A percentile compares a stretch with the other conserved stretches of the same genome.
These are phyloP conservation scores for Stagonosporopsis cucurbitacearum DNA, from an alignment of 2,329 filamentous ascomycete species.

Conservation along the genomic window DNA sequence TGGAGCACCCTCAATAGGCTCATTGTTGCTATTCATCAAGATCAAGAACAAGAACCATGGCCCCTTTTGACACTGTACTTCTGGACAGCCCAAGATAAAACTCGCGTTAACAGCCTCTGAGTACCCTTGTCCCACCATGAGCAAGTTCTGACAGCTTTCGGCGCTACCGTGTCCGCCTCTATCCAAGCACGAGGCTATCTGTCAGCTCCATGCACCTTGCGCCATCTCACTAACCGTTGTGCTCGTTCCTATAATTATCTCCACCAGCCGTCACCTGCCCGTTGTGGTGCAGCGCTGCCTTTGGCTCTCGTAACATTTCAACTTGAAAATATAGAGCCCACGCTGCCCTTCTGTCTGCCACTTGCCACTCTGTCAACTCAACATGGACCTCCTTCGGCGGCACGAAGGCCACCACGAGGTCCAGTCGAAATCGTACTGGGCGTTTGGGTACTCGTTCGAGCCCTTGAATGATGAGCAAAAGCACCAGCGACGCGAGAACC, in stretches of 20 bases:
- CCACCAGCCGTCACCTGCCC: not conserved
- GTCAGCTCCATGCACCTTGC: slow-evolving; percentile 21
- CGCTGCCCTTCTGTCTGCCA: slow-evolving; percentile 3
- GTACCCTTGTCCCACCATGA: slow-evolving; percentile 7
- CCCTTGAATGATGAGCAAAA: slow-evolving; percentile 58
- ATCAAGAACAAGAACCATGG: not conserved
- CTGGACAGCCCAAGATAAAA: not conserved
- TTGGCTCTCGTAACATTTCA: not conserved
- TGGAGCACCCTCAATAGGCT: slow-evolving; percentile 20
- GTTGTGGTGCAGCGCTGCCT: not conserved
- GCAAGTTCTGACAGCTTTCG: slow-evolving; percentile 25
- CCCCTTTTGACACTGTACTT: not conserved
- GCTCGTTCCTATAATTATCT: slow-evolving; percentile 6
- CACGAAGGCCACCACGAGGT: slow-evolving; percentile 36
- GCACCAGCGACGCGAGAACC: slow-evolving; percentile 57
- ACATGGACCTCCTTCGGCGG: slow-evolving; percentile 28
- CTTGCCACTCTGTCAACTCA: not conserved
- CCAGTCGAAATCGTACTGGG: slow-evolving; percentile 35
- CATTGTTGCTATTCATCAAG: slow-evolving; percentile 19
- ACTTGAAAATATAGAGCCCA: slow-evolving; percentile 2
- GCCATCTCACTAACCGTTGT: slow-evolving; percentile 5
- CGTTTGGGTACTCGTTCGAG: slow-evolving; percentile 60
- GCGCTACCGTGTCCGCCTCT: slow-evolving; percentile 13
- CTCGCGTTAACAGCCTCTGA: not conserved
- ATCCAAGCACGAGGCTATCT: slow-evolving; percentile 16